Base-by-base conservation (phyloP, 768 basidiomycete genomes). In the Trametes cinnabarina region DNA sequence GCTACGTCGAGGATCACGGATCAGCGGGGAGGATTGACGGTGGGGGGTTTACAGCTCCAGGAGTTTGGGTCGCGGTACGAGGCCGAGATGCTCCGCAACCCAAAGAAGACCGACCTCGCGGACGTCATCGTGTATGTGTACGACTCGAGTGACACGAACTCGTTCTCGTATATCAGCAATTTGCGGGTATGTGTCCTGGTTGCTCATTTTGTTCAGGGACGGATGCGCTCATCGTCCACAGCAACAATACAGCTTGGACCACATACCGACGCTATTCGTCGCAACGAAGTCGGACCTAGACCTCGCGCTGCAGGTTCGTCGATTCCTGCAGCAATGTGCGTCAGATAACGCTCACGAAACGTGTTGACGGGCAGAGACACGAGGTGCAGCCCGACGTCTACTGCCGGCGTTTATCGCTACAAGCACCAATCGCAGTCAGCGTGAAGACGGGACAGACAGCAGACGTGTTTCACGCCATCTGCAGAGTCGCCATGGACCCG, bases 211-310 rank as follows among this genome's bases (percentile, higher is more conserved):
- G 52, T 10, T 47, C 28, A 53, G 46, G 40, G 5, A 30, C 47
- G 61, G 63, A 43, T 44, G 37, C n/a, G n/a, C 34, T 68, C 55
- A 32, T 32, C 30, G 30, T 32, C 43, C 51, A 34, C 73, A 97
- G 94, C 95, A 98, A 92, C 94, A 95, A 82, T 96, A 98, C 71
- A 93, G 84, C 63, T 77, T 97, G 28, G 94, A 98, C 70, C 90
- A 93, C 71, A 92, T 98, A 70, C 95, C 96, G 23, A 94, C 92
- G 11, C 75, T 98, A 35, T 98, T 98, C 71, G 94, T 99, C 23
- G 96, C 96, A n/a, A 98, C 96, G 37, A 99, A 99, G 75, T 95
- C 94, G 6, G 96, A 99, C 71, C 82, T 97, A 25, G 96, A 99
- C 72, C 85, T 99, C 48, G 96, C 96, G 11, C 83, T 95, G 65